These are phyloP conservation scores for Polytrichum commune DNA, from an alignment of 225 moss, liverwort and hornwort species.

Conservation along the genomic window DNA sequence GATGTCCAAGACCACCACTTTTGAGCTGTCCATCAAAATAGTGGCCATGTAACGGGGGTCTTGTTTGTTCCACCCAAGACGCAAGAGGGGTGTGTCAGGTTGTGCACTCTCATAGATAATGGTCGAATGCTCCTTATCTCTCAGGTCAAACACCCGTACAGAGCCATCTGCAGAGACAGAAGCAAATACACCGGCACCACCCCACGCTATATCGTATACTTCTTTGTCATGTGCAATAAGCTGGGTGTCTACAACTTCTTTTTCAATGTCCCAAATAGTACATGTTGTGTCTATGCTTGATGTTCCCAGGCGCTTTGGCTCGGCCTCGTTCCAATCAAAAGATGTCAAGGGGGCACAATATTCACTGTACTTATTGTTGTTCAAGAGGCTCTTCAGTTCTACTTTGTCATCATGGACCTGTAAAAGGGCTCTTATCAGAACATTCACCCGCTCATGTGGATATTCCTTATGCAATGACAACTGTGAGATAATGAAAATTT, in stretches of 20 bases:
- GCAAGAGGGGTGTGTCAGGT: conserved; percentile 74
- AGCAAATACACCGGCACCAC: conserved; percentile 87
- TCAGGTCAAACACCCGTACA: conserved; percentile 81
- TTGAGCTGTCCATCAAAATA: conserved; percentile 82
- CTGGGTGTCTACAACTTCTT: conserved; percentile 79
- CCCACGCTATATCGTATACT: conserved; percentile 94
- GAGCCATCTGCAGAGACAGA: conserved; percentile 93
- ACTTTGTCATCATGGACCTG: conserved; percentile 77
- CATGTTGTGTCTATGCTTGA: conserved; percentile 92
- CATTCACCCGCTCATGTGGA: conserved; percentile 1
- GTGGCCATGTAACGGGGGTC: conserved; percentile 93
- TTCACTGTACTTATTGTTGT: conserved; percentile 86
- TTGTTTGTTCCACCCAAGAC: conserved; percentile 91
- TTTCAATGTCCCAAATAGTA: conserved; percentile 94
- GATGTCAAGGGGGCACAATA: conserved; percentile 86
- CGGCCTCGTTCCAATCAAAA: conserved; percentile 89
- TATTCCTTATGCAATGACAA: no score
- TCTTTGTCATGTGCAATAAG: conserved; percentile 88
- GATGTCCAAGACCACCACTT: conserved; percentile 83
- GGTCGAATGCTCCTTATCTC: conserved; percentile 89
- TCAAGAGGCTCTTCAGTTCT: conserved; percentile 72
- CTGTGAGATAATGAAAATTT: no score
- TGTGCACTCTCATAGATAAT: conserved; percentile 84
- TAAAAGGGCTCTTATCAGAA: conserved; percentile 15
- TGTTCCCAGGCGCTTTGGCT: conserved; percentile 78